Conservation (phyloP, 2,329 filamentous ascomycete genomes). For the Trichocomaceae sp. region DNA sequence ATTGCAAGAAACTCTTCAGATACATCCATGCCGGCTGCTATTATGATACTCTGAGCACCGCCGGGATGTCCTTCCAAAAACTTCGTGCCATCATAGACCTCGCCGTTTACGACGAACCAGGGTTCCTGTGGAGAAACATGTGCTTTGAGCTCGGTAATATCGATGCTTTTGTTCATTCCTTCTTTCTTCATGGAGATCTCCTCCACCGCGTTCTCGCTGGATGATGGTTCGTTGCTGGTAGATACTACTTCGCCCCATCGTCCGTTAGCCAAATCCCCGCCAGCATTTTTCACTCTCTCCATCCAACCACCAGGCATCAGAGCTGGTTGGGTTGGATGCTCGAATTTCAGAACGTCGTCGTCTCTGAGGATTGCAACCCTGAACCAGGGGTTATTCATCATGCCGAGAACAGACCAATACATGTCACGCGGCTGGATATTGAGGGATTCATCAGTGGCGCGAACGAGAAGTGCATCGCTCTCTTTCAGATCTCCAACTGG, state of each 20-base stretch:
- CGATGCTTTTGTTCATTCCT: constrained; percentile 56
- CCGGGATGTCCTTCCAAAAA: constrained; percentile 81
- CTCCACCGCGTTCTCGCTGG: constrained; percentile 45
- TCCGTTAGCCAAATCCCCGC: constrained; percentile 72
- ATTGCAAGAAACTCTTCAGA: constrained; percentile 90
- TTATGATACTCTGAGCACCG: constrained; percentile 75
- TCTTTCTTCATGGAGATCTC: constrained; percentile 75
- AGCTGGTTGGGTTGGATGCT: constrained; percentile 80
- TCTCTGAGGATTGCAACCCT: constrained; percentile 69
- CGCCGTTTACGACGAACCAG: constrained; percentile 83
- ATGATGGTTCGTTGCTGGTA: constrained; percentile 33
- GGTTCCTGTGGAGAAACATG: constrained; percentile 61
- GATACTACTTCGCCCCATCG: constrained; percentile 73
- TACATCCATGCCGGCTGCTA: constrained; percentile 72
- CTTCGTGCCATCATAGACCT: constrained; percentile 78
- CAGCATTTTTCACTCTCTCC: constrained; percentile 77
- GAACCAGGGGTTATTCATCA: constrained; percentile 99
- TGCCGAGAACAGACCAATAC: constrained; percentile 92
- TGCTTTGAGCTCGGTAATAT: constrained; percentile 62
- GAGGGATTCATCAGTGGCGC: constrained; percentile 86
- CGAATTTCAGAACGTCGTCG: constrained; percentile 61
- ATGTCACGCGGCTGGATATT: constrained; percentile 82
- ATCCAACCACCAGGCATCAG: constrained; percentile 82
- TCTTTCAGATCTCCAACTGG: constrained; percentile 54
- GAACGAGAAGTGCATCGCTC: constrained; percentile 68